Evolutionary conservation across 1,284 basidiomycete genomes (phyloP), one percentile per base, ranked within the genome.

Genomic region (Coniferiporia sulphurascens): DNA sequence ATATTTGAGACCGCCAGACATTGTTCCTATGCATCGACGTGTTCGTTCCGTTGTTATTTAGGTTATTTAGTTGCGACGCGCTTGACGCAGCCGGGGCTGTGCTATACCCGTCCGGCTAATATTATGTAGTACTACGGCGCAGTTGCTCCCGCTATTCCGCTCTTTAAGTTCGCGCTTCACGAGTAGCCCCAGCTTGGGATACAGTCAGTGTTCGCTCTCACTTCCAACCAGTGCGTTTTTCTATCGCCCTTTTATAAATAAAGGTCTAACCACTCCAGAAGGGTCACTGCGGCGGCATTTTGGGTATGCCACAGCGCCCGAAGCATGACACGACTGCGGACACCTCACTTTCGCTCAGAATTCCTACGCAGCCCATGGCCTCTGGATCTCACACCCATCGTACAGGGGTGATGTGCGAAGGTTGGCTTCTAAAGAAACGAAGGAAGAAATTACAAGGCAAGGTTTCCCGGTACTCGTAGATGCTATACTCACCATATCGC

Each of bases 371-470:
- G 19, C 52, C 60, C 13, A 34, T 48, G 22, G 52, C 52, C 13
- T 51, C 49, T 51, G 27, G 38, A 13, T 48, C 48, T 13, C 53
- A 34, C 12, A 15, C 53, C 44, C 38, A 52, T 52, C 15, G 35
- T 45, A 65, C 65, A 22, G 69, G 85, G 54, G 1, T 15, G 15
- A 66, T 88, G 1, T 78, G 74, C 56, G 78, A 89, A 66, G 89
- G 89, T 73, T 91, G 88, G 88, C 72, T 91, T 2, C 76, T 92
- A 62, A 92, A 92, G 76, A 92, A 92, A 72, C 78, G 89, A 64
- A 76, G 87, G 65, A 91, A 89, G 77, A 90, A 83, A 74, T 85
- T 92, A 85, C 91, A 93, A 76, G 91, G 91, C 84, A 32, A 50
- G n/a, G 27, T 5, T 54, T 13, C 27, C 27, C 27, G 5, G 27